Evolutionary conservation across 768 basidiomycete species (phyloP).

Genomic region (Tricholoma sp.): DNA sequence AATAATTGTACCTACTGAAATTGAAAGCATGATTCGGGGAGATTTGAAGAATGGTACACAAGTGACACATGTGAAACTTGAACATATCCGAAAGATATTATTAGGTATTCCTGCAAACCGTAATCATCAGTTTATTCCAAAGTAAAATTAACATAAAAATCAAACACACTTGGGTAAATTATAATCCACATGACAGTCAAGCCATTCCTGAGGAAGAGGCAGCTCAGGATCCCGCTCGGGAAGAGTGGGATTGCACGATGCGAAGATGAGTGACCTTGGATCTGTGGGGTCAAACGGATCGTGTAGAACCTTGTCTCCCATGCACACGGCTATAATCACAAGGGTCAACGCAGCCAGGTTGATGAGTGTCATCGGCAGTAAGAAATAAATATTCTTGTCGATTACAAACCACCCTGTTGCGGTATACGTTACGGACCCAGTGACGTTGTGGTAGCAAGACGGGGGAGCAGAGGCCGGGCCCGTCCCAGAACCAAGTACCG

Average conservation of each 20-base stretch:
- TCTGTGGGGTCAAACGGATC: background rate
- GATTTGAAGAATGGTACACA: too few relatives aligned
- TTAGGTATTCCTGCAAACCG: too few relatives aligned
- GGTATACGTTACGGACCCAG: background rate
- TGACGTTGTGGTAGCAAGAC: background rate
- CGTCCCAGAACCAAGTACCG: too few relatives aligned
- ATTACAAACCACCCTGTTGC: conserved; percentile 15
- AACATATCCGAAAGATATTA: too few relatives aligned
- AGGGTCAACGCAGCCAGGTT: conserved; percentile 14
- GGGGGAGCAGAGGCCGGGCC: background rate
- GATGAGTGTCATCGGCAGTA: conserved; percentile 19
- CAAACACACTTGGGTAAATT: background rate
- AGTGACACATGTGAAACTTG: too few relatives aligned
- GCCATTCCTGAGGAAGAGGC: background rate
- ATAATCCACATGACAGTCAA: background rate
- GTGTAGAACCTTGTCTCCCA: background rate
- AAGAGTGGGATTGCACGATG: background rate
- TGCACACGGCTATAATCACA: conserved; percentile 9
- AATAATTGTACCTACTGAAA: too few relatives aligned
- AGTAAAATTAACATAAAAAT: background rate
- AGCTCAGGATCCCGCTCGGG: background rate
- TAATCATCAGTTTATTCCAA: background rate
- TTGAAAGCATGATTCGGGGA: too few relatives aligned
- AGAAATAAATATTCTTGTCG: conserved; percentile 11
- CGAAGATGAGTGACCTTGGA: background rate